phyloP scores from a whole-genome alignment of 441 rosid genomes.

The Rhodomyrtus psidioides region DNA sequence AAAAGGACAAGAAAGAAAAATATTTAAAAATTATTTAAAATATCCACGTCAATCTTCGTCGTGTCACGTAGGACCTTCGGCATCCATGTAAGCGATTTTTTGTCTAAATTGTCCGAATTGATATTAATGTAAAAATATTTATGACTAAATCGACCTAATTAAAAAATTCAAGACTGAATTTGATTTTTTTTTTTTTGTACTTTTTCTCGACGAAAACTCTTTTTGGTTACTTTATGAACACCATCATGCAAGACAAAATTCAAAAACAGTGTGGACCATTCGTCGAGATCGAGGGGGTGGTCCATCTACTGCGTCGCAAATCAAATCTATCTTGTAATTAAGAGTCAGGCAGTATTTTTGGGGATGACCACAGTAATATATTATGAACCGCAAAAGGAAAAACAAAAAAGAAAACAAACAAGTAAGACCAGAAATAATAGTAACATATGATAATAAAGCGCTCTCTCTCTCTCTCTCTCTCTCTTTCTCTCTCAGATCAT shows the following conservation, averaged over 20 bases:
- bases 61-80: no score
- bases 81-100: no score
- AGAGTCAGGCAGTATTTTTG: neutral
- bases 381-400: neutral
- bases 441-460: neutral
- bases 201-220: neutral
- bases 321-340: neutral
- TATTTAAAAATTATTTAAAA: no score
- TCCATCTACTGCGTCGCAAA: neutral
- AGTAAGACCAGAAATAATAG: no score
- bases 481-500: neutral
- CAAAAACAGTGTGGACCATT: neutral
- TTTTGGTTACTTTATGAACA: neutral
- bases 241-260: neutral
- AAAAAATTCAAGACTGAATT: no score
- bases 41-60: rapidly evolving
- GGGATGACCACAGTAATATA: neutral
- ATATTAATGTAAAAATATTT: no score
- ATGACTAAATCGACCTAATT: no score
- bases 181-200: no score
- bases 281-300: neutral
- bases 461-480: neutral
- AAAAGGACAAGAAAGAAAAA: no score
- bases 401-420: neutral
- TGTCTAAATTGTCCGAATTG: no score